Evolutionary conservation across 2,329 filamentous ascomycete genomes (phyloP).

Genomic region (Niveomyces coronatus): DNA sequence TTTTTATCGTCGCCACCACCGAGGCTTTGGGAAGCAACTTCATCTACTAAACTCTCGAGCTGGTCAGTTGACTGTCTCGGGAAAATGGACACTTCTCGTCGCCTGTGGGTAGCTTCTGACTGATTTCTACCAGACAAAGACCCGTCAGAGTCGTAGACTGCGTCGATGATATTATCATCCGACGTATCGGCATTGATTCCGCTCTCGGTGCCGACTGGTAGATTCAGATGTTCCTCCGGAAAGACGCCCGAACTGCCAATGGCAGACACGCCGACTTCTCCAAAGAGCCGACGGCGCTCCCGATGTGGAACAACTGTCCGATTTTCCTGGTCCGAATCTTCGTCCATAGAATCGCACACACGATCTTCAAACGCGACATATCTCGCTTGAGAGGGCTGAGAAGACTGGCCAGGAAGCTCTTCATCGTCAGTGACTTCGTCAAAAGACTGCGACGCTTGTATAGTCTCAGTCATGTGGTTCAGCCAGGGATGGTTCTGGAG

Average conservation of each 20-base stretch:
- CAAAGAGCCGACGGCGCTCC: conserved; percentile 37
- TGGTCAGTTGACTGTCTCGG: conserved; percentile 37
- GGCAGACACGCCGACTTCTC: conserved; percentile 44
- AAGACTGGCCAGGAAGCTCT: conserved; percentile 46
- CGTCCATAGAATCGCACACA: conserved; percentile 36
- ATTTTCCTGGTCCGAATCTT: conserved; percentile 74
- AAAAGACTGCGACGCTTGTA: conserved; percentile 35
- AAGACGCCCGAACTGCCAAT: conserved; percentile 44
- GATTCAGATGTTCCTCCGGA: conserved; percentile 36
- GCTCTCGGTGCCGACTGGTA: conserved; percentile 32
- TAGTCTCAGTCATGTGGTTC: conserved; percentile 18
- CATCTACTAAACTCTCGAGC: conserved; percentile 39
- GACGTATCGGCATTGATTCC: conserved; percentile 30
- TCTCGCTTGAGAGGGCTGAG: conserved; percentile 37
- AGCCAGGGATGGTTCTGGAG: conserved; percentile 71
- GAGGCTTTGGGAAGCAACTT: conserved; percentile 46
- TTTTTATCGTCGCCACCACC: conserved; percentile 35
- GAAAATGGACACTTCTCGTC: conserved; percentile 24
- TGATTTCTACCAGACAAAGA: conserved; percentile 19
- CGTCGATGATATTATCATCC: conserved; percentile 33
- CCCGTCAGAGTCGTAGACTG: conserved; percentile 35
- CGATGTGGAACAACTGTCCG: conserved; percentile 50
- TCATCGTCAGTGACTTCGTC: conserved; percentile 54
- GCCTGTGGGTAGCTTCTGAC: conserved; percentile 15
- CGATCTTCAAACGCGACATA: conserved; percentile 28